Evolutionary conservation across 306 rosid genomes (phyloP), one percentile per base, ranked within the genome.

Genomic region (Casuarina cunninghamiana): DNA sequence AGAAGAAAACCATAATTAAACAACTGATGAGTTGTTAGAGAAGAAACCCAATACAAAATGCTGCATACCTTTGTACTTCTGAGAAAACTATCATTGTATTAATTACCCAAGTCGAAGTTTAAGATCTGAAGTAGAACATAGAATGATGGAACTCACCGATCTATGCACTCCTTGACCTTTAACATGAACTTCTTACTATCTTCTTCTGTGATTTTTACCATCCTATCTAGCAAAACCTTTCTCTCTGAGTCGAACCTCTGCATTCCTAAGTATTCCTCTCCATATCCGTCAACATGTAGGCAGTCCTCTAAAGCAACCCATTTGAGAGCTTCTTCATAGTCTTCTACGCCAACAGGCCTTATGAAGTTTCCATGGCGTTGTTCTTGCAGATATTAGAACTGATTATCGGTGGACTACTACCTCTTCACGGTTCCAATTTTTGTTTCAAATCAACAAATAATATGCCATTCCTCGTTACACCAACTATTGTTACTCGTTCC

Each of bases 281-380:
- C 74, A 79, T 70, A 83, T 17, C 54, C 87, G 83, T 0, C 2
- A 10, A 55, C 58, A 75, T 10, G 87, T 83, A 2, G 87, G 87
- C 57, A 83, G 83, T 53, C 74, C 41, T 83, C 80, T 57, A 83
- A 73, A 42, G 81, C 75, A 51, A 81, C 81, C 87, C 84, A 83
- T 66, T 83, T 83, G 16, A 83, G 78, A 53, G 83, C 81, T 16
- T 75, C 83, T 38, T 83, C 83, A 26, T 83, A 81, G 4, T 83
- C 87, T 76, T 69, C 83, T 6, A 32, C 53, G 2, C 46, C 48
- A 3, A 53, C 35, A n/a, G 86, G 71, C 38, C 54, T 55, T 12
- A 80, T 16, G 75, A 76, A 15, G 35, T 69, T 42, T 79, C 78
- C 21, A 44, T 5, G 37, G 38, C 78, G 5, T 3, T 39, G 74